Evolutionary conservation across 2,329 filamentous ascomycete genomes (phyloP).

Genomic region (Calonectria ilicicola): DNA sequence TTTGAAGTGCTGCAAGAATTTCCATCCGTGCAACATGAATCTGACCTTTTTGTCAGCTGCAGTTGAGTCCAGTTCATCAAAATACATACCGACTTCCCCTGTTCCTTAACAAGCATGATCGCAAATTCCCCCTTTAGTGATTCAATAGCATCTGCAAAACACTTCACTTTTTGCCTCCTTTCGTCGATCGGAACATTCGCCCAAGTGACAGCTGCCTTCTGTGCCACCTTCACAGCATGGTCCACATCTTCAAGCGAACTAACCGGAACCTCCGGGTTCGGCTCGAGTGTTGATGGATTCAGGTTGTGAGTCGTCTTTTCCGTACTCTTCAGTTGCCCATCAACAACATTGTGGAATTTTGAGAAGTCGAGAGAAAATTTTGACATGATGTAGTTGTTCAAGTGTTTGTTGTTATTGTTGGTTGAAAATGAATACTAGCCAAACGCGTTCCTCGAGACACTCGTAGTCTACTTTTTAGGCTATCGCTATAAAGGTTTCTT

Average conservation of each 20-base stretch:
- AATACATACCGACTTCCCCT: constrained; percentile 15
- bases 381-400: neutral
- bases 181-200: neutral
- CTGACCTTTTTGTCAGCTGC: neutral
- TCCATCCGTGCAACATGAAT: neutral
- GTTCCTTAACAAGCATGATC: constrained; percentile 4
- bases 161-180: neutral
- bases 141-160: neutral
- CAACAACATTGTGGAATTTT: neutral
- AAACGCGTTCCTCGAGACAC: too few species aligned
- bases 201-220: neutral
- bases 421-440: too few species aligned
- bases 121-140: neutral
- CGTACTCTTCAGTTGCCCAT: neutral
- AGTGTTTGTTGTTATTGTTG: too few species aligned
- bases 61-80: neutral
- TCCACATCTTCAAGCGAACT: constrained; percentile 4
- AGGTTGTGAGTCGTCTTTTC: neutral
- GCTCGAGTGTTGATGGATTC: neutral
- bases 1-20: neutral
- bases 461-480: too few species aligned
- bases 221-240: neutral
- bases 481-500: too few species aligned
- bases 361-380: neutral
- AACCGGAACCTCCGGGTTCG: neutral